These are phyloP conservation scores for Myxozyma monticola DNA, from an alignment of 805 yeast genomes.

Conservation along the genomic window DNA sequence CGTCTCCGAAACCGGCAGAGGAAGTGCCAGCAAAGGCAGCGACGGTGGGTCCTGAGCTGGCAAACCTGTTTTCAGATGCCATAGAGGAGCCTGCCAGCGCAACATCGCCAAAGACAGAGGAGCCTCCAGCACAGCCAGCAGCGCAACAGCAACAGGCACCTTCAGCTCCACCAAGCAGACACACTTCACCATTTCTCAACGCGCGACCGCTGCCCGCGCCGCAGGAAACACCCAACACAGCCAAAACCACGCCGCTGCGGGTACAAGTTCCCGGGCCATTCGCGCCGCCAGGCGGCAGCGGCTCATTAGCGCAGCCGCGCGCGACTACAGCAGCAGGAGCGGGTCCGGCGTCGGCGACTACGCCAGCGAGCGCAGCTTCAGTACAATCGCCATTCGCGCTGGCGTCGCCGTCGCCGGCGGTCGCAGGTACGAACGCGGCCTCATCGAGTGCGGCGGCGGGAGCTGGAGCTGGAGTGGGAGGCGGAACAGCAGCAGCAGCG, in stretches of 20 bases:
- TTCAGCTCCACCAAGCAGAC: neutral
- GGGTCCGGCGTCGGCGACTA: neutral
- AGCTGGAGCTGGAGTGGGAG: neutral
- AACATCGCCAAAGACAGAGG: neutral
- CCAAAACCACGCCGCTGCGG: conserved; percentile 5
- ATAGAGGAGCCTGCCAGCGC: neutral
- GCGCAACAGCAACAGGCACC: neutral
- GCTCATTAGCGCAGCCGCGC: neutral
- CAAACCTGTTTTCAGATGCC: conserved; percentile 24
- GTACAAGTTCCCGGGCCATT: conserved; percentile 2
- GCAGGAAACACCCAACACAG: too few species aligned
- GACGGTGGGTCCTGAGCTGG: conserved; percentile 20
- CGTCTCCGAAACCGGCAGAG: neutral
- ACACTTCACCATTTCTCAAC: neutral
- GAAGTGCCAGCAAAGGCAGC: neutral
- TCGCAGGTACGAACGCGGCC: neutral
- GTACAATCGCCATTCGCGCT: conserved; percentile 3
- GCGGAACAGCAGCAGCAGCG: neutral
- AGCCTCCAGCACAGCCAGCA: neutral
- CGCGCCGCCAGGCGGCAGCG: neutral
- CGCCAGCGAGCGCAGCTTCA: neutral
- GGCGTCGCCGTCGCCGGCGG: neutral
- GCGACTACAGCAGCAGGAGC: neutral
- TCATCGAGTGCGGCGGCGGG: neutral
- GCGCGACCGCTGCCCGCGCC: too few species aligned